Base-by-base conservation (phyloP, 2,329 filamentous ascomycete genomes). In the Botrytis elliptica region DNA sequence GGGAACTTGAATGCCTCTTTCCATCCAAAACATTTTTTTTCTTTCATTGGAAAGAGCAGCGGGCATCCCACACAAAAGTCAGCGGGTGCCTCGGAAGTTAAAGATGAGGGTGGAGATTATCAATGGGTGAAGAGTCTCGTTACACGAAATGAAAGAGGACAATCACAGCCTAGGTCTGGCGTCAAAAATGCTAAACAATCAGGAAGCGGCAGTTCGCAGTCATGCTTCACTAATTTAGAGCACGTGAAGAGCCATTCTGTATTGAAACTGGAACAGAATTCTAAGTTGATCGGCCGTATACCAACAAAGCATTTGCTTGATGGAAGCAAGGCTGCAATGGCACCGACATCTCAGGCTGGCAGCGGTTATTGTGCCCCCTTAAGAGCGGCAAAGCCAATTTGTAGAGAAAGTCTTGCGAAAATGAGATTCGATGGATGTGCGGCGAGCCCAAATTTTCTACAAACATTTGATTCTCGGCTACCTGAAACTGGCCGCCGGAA, bases 21-120 rank as follows among this genome's bases (percentile, higher is more conserved):
- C 8, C 66, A 69, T 57, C 66, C 49, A 42, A 69, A 42, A 18
- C 33, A 33, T 44, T 69, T 57, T 38, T 69, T 57, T 22, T 29
- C 49, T 6, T 12, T 14, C 4, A 42, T 22, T 20, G 49, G 55
- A 20, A 42, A n/a, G 29, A 22, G 9, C 36, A 22, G 36, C 12
- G 40, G 52, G 5, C 22, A 42, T 57, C 65, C 8, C 29, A 40
- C 25, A 4, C 49, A 20, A 42, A 57, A 33, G 25, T 42, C 18
- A 1, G 22, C 65, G n/a, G 20, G 4, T 40, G 29, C 25, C 9
- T 0, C 18, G 9, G 10, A 33, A 22, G n/a, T 57, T 33, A 36
- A 68, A 5, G 36, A 42, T 42, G 49, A 42, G 36, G 12, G n/a
- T 29, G n/a, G 2, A 52, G 46, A 55, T 40, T 38, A 4, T 20